These are phyloP conservation scores for Pisolithus marmoratus DNA, from an alignment of 768 basidiomycete genomes.

Conservation along the genomic window DNA sequence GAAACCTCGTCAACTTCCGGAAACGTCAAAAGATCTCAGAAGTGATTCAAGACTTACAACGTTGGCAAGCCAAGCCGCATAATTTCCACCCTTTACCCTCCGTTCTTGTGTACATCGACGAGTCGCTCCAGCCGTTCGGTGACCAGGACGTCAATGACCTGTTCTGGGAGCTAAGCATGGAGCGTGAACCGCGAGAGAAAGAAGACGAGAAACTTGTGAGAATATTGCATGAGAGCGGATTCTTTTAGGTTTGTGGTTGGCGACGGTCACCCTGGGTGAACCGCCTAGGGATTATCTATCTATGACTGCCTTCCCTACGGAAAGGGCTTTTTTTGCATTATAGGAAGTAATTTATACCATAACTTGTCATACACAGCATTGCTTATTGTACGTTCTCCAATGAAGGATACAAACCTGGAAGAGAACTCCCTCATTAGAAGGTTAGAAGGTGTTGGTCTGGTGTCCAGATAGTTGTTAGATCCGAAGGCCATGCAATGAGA, in stretches of 20 bases:
- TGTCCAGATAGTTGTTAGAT: too few relatives aligned
- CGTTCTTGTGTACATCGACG: slow-evolving; percentile 40
- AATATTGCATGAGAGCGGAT: slow-evolving; percentile 35
- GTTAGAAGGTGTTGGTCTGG: too few relatives aligned
- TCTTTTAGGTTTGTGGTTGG: slow-evolving; percentile 19
- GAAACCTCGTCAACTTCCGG: slow-evolving; percentile 50
- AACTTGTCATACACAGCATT: too few relatives aligned
- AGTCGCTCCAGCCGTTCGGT: slow-evolving; percentile 32
- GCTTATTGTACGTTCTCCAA: too few relatives aligned
- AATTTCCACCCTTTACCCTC: slow-evolving; percentile 42
- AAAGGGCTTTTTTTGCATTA: neutral
- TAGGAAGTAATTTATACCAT: too few relatives aligned
- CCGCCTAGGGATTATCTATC: too few relatives aligned
- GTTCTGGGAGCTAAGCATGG: slow-evolving; percentile 43
- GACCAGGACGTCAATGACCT: slow-evolving; percentile 28
- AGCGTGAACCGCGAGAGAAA: slow-evolving; percentile 49
- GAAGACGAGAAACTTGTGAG: slow-evolving; percentile 47
- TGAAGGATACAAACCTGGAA: too few relatives aligned
- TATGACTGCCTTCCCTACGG: neutral
- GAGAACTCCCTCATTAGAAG: too few relatives aligned
- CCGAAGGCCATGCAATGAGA: too few relatives aligned
- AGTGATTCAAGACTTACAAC: slow-evolving; percentile 51
- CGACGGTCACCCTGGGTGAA: neutral
- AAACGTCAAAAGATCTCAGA: slow-evolving; percentile 52
- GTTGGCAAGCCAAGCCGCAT: slow-evolving; percentile 50